phyloP scores from a whole-genome alignment of 2,329 filamentous ascomycete species.

The Diaporthe longicolla region DNA sequence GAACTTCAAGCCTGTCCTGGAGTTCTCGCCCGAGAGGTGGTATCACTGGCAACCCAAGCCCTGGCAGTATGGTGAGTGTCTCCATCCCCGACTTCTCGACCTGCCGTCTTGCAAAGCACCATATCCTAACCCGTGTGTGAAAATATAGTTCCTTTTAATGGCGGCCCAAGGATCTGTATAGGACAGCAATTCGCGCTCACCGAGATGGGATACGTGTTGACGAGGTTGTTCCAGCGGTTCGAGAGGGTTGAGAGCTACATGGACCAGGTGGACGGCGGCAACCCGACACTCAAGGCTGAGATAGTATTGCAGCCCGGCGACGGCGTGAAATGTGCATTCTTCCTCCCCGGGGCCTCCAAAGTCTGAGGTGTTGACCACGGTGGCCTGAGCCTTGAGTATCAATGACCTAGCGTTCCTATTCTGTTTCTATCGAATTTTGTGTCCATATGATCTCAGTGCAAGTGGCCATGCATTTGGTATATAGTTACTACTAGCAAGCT shows the following conservation, averaged over 20 bases:
- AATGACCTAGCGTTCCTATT: background rate
- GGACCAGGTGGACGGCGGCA: conserved; percentile 66
- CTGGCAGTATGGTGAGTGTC: conserved; percentile 70
- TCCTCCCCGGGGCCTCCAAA: conserved; percentile 56
- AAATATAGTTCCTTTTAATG: conserved; percentile 76
- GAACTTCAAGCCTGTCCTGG: conserved; percentile 59
- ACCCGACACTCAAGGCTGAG: conserved; percentile 69
- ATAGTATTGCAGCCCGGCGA: conserved; percentile 72
- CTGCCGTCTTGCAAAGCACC: background rate
- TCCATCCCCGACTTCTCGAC: background rate
- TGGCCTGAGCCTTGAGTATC: background rate
- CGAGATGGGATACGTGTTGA: conserved; percentile 81
- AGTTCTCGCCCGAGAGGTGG: conserved; percentile 80
- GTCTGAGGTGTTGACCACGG: background rate
- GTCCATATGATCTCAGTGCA: background rate
- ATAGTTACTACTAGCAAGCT: background rate
- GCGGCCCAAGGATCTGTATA: conserved; percentile 80
- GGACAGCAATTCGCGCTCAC: conserved; percentile 87
- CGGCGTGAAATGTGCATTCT: conserved; percentile 71
- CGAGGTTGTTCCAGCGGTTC: conserved; percentile 80
- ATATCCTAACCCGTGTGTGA: background rate
- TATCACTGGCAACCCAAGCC: conserved; percentile 72
- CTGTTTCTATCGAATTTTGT: background rate
- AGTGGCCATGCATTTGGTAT: background rate
- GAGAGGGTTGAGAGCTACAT: conserved; percentile 72